Evolutionary conservation across 129 eudicot genomes (phyloP), one percentile per base, ranked within the genome.

Genomic region (Kitagawia praeruptora): DNA sequence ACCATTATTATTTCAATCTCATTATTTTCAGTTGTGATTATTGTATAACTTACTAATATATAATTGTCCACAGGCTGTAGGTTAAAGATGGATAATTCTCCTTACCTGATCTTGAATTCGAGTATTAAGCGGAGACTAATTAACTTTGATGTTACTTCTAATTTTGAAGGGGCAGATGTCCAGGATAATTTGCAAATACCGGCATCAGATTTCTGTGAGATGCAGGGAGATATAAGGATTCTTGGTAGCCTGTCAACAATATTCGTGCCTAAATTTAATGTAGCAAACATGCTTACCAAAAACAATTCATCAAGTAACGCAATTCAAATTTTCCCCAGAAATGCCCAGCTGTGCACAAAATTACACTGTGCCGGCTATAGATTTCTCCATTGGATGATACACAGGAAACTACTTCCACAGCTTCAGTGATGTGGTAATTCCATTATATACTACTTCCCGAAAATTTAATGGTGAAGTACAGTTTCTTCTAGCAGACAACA

Each of bases 341-440:
- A 82, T 85, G 81, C 96, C 92, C 8, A 40, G 34, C 13, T 93
- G 98, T 87, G 81, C 88, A 69, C 58, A 58, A 49, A 78, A 70
- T 39, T 87, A 84, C 76, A 82, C 42, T 14, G 79, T 80, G 34
- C 93, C 97, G 0, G 96, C 85, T 27, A 75, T 93, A 27, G 82
- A 91, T 31, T 91, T 93, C 84, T 91, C 97, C 5, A 53, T 78
- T 45, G 88, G 93, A 48, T 97, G 93, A 34, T 89, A 86, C 38
- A 58, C 89, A 2, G 93, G 96, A 38, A 93, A 93, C 85, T 75
- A 75, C 64, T 93, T 88, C 84, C 98, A 93, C 47, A 87, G 81
- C 39, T 89, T 89, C 81, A 81, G 80, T 11, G 97, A 91, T 53
- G 76, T 86, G 37, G 75, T 89, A 51, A 81, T 93, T 73, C 98